phyloP scores from a whole-genome alignment of 2,329 filamentous ascomycete genomes.

The Clonostachys rosea region DNA sequence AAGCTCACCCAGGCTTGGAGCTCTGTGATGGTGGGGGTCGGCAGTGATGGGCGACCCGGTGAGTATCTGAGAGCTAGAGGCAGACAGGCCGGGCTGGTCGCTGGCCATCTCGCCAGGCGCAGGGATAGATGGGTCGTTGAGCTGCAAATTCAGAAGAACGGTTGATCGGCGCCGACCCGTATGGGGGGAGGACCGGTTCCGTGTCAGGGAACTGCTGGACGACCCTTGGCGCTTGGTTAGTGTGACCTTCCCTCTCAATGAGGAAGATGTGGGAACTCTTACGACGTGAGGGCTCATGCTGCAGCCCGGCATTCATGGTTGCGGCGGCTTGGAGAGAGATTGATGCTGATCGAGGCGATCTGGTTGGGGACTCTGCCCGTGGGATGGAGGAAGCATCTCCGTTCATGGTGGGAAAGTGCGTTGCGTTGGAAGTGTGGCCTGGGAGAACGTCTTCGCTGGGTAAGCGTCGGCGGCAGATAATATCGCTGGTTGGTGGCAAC shows the following conservation, averaged over 20 bases:
- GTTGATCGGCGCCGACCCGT: constrained; percentile 59
- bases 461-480: too few relatives aligned
- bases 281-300: constrained; percentile 59
- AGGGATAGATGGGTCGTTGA: constrained; percentile 66
- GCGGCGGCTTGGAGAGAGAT: constrained; percentile 72
- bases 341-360: constrained; percentile 61
- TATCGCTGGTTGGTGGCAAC: too few relatives aligned
- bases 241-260: background rate
- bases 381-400: constrained; percentile 12
- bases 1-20: constrained; percentile 70
- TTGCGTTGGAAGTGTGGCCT: background rate
- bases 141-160: constrained; percentile 67
- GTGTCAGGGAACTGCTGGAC: constrained; percentile 45
- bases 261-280: constrained; percentile 9
- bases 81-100: constrained; percentile 21
- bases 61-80: constrained; percentile 38
- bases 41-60: constrained; percentile 39
- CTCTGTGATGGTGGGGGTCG: constrained; percentile 56
- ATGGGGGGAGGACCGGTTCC: constrained; percentile 37
- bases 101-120: constrained; percentile 65
- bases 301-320: constrained; percentile 72
- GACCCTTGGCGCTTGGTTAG: constrained; percentile 28
- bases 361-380: constrained; percentile 46
- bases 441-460: too few relatives aligned
- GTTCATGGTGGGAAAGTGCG: constrained; percentile 17